phyloP scores from a whole-genome alignment of 495 filamentous ascomycete genomes.

The Penicillium pancosmium region DNA sequence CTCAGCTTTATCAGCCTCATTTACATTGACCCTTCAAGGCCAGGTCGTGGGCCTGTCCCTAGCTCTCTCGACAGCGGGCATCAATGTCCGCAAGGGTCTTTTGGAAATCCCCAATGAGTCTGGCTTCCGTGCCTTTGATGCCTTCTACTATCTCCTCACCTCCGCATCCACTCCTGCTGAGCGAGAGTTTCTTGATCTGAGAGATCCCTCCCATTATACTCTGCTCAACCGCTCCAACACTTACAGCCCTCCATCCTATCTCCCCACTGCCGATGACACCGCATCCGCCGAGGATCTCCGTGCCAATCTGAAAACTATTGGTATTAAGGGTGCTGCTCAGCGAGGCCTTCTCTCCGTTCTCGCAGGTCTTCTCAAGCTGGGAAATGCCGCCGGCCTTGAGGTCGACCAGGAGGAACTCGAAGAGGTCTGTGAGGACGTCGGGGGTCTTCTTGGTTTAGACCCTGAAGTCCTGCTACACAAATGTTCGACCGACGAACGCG shows the following conservation, averaged over 20 bases:
- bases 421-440: constrained; percentile 86
- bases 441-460: constrained; percentile 81
- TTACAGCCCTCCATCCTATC: constrained; percentile 83
- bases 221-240: constrained; percentile 82
- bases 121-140: constrained; percentile 94
- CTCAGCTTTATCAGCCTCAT: constrained; percentile 75
- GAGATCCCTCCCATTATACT: constrained; percentile 74
- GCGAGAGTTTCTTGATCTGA: constrained; percentile 85
- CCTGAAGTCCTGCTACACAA: constrained; percentile 79
- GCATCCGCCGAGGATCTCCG: constrained; percentile 94
- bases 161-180: constrained; percentile 88
- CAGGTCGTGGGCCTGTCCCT: constrained; percentile 74
- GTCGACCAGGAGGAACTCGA: constrained; percentile 87
- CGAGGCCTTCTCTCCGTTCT: constrained; percentile 81
- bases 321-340: constrained; percentile 83
- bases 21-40: constrained; percentile 80
- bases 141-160: constrained; percentile 95
- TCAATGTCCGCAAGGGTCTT: constrained; percentile 81
- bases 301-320: constrained; percentile 78
- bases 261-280: constrained; percentile 90
- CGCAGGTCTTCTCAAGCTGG: constrained; percentile 86
- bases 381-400: constrained; percentile 82
- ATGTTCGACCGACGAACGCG: constrained; percentile 80
- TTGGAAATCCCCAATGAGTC: constrained; percentile 76
- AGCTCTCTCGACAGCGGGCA: constrained; percentile 81